A percentile compares a stretch with the other conserved stretches of the same genome.
Conservation (phyloP, 2,329 filamentous ascomycete genomes). For the Emericellopsis atlantica region DNA sequence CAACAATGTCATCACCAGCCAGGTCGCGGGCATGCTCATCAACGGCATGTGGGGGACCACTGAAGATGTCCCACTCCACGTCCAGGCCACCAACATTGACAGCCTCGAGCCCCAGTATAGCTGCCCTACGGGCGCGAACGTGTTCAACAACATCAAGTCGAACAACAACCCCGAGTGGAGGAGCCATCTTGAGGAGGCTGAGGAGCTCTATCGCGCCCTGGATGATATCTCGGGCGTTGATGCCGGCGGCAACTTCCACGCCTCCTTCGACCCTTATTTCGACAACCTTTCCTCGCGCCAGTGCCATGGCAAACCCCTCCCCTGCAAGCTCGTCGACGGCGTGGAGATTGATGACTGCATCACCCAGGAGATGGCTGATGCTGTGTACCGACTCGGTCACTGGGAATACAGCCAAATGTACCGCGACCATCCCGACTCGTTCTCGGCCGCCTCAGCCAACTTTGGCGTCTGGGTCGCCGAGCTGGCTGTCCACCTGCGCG, state of each 20-base stretch:
- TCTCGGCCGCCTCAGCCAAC: conserved; percentile 46
- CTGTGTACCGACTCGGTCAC: conserved; percentile 63
- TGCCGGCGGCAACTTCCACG: conserved; percentile 48
- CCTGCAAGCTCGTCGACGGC: conserved; percentile 43
- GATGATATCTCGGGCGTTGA: conserved; percentile 58
- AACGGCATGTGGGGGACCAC: conserved; percentile 50
- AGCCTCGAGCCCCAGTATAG: conserved; percentile 62
- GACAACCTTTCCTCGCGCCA: conserved; percentile 72
- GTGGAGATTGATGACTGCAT: conserved; percentile 44
- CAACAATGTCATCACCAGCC: conserved; percentile 70
- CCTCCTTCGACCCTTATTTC: conserved; percentile 69
- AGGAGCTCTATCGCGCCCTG: conserved; percentile 41
- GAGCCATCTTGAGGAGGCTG: conserved; percentile 45
- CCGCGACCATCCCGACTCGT: conserved; percentile 49
- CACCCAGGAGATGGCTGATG: conserved; percentile 46
- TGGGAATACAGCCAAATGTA: conserved; percentile 76
- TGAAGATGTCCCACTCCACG: conserved; percentile 28
- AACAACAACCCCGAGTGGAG: conserved; percentile 41
- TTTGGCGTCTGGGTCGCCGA: conserved; percentile 68
- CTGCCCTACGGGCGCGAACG: conserved; percentile 38
- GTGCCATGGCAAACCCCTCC: conserved; percentile 61
- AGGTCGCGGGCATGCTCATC: conserved; percentile 66
- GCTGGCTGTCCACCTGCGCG: conserved; percentile 52
- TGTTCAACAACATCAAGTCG: conserved; percentile 31
- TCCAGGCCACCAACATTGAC: conserved; percentile 49